Base-by-base conservation (phyloP, 495 filamentous ascomycete species). In the Oidiodendron maius region DNA sequence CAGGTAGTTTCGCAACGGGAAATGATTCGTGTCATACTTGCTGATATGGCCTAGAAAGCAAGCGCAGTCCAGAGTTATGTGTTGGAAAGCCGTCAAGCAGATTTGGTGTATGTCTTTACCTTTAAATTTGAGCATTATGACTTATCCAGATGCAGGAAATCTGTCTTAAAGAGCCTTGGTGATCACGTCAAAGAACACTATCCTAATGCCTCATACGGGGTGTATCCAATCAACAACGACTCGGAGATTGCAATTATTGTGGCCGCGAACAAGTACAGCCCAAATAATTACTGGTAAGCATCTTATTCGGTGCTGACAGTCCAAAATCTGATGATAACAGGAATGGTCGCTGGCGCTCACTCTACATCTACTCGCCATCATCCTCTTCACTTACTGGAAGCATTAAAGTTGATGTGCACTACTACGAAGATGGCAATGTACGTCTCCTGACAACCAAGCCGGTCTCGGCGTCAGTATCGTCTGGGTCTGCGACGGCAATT, bases 371-470 rank as follows among this genome's bases (percentile, higher is more conserved):
- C 67, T 71, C 74, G 51, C 84, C 84, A 10, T 68, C 81, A 4
- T 80, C 68, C 44, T 78, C 62, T 61, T 75, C 65, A 38, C 69
- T 91, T 11, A 71, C 75, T 10, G 87, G 87, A 44, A 71, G 67
- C 45, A 77, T 91, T 61, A 85, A 86, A 55, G 84, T 90, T 25
- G 87, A 93, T 61, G 91, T 99, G 38, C 94, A 99, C 75, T 99
- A 99, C 78, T 99, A 97, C 74, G 94, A 99, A 68, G 94, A 99
- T 67, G 94, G 94, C 34, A 99, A 99, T 60, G 94, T 99, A 37
- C 81, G 93, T 2, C 76, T 99, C 36, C 75, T 87, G 51, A 96
- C 91, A 11, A 82, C 72, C 56, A 96, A 96, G 71, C 74, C 84
- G 3, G 57, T 94, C 21, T 67, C 70, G 21, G 53, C 72, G 3